Percentiles rank a stretch among this genome's conserved stretches.
These are phyloP conservation scores for Venturia pyrina DNA, from an alignment of 2,329 filamentous ascomycete species.

Conservation along the genomic window DNA sequence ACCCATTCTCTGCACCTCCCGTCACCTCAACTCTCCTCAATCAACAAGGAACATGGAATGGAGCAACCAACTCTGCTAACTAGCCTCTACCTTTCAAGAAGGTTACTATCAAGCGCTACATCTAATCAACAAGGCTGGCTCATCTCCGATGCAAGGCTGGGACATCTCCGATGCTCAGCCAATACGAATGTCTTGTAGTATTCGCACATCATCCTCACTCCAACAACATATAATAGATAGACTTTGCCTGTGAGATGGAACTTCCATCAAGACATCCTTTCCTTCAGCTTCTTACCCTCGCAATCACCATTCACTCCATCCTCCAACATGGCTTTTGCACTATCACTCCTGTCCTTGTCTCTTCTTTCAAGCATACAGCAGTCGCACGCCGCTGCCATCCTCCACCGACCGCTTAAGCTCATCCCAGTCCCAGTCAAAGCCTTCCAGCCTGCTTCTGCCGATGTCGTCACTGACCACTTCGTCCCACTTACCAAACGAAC, in stretches of 20 bases:
- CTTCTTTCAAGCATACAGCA: background rate
- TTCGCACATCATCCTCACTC: background rate
- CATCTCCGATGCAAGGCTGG: background rate
- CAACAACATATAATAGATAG: background rate
- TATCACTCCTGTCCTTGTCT: slow-evolving; percentile 4
- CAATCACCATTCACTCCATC: background rate
- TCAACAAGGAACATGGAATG: background rate
- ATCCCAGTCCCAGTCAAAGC: background rate
- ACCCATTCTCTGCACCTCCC: no score
- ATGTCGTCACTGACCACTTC: slow-evolving; percentile 3
- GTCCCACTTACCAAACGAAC: background rate
- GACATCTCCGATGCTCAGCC: background rate
- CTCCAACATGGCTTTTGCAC: background rate
- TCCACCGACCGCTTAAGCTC: background rate
- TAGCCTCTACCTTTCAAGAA: background rate
- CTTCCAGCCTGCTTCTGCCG: background rate
- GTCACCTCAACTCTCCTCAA: background rate
- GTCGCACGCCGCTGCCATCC: background rate
- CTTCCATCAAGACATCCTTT: background rate
- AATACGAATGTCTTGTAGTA: background rate
- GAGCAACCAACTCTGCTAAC: background rate
- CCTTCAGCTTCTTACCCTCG: background rate
- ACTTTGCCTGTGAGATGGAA: background rate
- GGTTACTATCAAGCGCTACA: background rate
- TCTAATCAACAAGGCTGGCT: background rate